These are phyloP conservation scores for Camellia granthamiana DNA, from an alignment of 148 eudicot genomes.

Conservation along the genomic window DNA sequence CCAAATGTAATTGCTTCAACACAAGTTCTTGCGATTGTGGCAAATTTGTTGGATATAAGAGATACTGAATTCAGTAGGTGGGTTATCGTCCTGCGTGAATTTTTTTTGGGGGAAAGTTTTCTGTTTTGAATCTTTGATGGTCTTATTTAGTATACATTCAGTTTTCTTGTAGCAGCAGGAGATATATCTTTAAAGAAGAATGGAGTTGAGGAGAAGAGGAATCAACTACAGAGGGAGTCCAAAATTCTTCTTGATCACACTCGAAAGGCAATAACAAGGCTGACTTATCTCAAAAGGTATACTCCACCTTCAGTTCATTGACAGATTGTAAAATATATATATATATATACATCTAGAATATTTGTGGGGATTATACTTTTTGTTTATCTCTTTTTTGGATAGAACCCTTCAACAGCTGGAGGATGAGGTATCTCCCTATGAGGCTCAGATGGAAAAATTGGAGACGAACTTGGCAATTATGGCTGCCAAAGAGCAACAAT, in stretches of 20 bases:
- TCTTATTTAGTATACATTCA: constrained; percentile 27
- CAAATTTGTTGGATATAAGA: constrained; percentile 66
- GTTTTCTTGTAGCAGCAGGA: constrained; percentile 86
- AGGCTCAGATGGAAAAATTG: constrained; percentile 77
- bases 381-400: constrained; percentile 3
- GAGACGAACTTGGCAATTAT: constrained; percentile 62
- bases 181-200: constrained; percentile 69
- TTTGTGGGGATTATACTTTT: not conserved
- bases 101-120: not conserved
- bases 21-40: constrained; percentile 54
- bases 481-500: constrained; percentile 80
- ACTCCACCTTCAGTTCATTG: not conserved
- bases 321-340: not conserved
- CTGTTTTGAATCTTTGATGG: not conserved
- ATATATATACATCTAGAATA: not conserved
- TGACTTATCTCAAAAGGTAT: constrained; percentile 81
- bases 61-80: constrained; percentile 95
- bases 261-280: constrained; percentile 73
- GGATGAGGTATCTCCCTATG: constrained; percentile 72
- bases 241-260: constrained; percentile 79
- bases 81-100: constrained; percentile 9
- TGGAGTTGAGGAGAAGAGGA: constrained; percentile 80
- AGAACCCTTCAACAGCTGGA: constrained; percentile 85
- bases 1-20: constrained; percentile 60
- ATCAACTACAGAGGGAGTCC: constrained; percentile 75